phyloP scores from a whole-genome alignment of 768 basidiomycete species.

The Mycena galericulata region DNA sequence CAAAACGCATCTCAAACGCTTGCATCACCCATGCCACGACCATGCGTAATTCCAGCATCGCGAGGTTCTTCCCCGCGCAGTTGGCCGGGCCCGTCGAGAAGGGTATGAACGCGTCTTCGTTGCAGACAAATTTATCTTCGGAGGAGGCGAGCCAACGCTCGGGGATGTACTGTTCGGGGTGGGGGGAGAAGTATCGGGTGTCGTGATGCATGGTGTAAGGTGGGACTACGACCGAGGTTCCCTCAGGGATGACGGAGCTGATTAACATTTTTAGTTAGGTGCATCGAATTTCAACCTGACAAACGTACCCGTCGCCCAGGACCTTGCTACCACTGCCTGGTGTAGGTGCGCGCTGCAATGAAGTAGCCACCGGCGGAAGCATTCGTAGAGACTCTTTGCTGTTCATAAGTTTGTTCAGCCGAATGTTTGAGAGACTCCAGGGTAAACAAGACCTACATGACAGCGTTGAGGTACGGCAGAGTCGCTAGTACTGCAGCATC shows the following conservation, averaged over 20 bases:
- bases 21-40: constrained; percentile 53
- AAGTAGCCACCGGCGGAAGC: constrained; percentile 2
- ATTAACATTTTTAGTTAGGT: neutral
- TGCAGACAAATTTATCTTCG: constrained; percentile 41
- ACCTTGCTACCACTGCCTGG: constrained; percentile 17
- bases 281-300: no score
- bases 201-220: constrained; percentile 58
- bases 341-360: constrained; percentile 20
- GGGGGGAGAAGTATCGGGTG: constrained; percentile 57
- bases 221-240: constrained; percentile 54
- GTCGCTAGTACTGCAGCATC: constrained; percentile 34
- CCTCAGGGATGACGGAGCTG: constrained; percentile 49
- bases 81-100: constrained; percentile 59
- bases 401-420: neutral
- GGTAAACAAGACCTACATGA: constrained; percentile 43
- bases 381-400: constrained; percentile 25
- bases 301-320: constrained; percentile 7
- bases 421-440: neutral
- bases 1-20: constrained; percentile 54
- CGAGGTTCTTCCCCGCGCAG: constrained; percentile 59
- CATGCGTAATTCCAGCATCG: constrained; percentile 56
- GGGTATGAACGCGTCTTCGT: constrained; percentile 56
- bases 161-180: constrained; percentile 44
- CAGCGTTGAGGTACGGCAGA: constrained; percentile 50
- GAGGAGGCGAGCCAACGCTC: constrained; percentile 60